Evolutionary conservation across 2,329 filamentous ascomycete species (phyloP).

Genomic region (Beauveria caledonica): DNA sequence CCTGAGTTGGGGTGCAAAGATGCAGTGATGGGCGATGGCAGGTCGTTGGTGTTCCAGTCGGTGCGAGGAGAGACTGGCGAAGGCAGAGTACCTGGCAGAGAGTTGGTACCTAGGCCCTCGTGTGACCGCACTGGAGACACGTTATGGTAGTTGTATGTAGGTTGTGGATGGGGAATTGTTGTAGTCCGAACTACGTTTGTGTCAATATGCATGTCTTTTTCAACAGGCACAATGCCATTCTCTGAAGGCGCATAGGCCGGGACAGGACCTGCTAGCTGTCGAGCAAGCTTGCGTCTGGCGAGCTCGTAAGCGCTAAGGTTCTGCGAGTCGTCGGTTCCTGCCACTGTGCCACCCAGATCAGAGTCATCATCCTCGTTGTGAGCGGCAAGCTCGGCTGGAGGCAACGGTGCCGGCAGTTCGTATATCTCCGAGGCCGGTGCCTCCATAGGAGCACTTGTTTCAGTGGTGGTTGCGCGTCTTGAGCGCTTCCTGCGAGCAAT

Average conservation of each 20-base stretch:
- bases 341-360: conserved; percentile 30
- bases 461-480: conserved; percentile 16
- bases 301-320: conserved; percentile 41
- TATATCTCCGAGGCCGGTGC: conserved; percentile 40
- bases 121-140: conserved; percentile 17
- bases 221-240: conserved; percentile 18
- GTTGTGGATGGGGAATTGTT: conserved; percentile 14
- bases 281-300: conserved; percentile 41
- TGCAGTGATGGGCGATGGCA: conserved; percentile 34
- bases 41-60: conserved; percentile 34
- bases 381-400: conserved; percentile 43
- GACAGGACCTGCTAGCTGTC: conserved; percentile 41
- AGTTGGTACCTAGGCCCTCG: conserved; percentile 22
- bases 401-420: conserved; percentile 39
- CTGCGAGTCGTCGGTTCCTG: conserved; percentile 32
- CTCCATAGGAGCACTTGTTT: conserved; percentile 23
- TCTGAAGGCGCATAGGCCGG: conserved; percentile 40
- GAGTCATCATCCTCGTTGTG: conserved; percentile 28
- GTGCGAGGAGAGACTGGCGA: conserved; percentile 41
- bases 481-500: conserved; percentile 30
- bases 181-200: conserved; percentile 8
- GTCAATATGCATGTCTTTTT: conserved; percentile 24
- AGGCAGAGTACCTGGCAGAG: conserved; percentile 33
- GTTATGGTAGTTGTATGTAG: not conserved
- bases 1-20: conserved; percentile 21